phyloP scores from a whole-genome alignment of 2,329 filamentous ascomycete species.

The Ploettnerulaceae sp. region DNA sequence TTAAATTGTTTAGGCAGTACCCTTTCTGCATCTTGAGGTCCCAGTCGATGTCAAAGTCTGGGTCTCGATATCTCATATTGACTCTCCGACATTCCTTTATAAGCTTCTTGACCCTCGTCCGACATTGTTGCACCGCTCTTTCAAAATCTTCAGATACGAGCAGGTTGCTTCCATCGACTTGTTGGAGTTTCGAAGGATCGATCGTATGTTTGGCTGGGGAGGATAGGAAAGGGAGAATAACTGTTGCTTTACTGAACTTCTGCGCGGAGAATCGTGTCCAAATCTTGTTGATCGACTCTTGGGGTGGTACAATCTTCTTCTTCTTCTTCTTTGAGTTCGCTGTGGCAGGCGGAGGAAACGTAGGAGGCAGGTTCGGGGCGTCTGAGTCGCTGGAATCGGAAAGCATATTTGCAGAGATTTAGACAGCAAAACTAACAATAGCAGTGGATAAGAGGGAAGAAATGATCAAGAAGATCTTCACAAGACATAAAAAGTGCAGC shows the following conservation, averaged over 20 bases:
- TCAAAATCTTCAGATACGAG: slow-evolving; percentile 61
- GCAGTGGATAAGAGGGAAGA: background rate
- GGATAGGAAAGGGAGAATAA: slow-evolving; percentile 60
- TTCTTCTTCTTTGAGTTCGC: slow-evolving; percentile 53
- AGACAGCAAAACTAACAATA: background rate
- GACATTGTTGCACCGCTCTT: slow-evolving; percentile 65
- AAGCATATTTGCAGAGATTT: slow-evolving; percentile 6
- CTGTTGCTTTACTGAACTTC: slow-evolving; percentile 60
- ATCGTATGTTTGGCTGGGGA: slow-evolving; percentile 6
- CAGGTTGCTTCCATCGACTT: slow-evolving; percentile 53
- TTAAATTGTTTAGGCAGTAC: slow-evolving; percentile 33
- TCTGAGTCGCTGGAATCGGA: slow-evolving; percentile 24
- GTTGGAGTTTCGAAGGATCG: slow-evolving; percentile 30
- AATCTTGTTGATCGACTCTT: slow-evolving; percentile 61
- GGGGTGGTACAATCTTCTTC: slow-evolving; percentile 54
- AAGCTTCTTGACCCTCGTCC: slow-evolving; percentile 56
- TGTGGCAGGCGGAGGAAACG: slow-evolving; percentile 11
- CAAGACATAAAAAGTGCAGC: background rate
- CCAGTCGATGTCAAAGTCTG: slow-evolving; percentile 65
- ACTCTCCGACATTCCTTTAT: slow-evolving; percentile 63
- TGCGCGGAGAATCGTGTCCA: slow-evolving; percentile 58
- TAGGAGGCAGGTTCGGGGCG: slow-evolving; percentile 9
- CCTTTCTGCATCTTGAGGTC: slow-evolving; percentile 45
- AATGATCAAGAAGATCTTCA: background rate
- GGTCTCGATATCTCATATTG: slow-evolving; percentile 80